phyloP scores from a whole-genome alignment of 2,329 filamentous ascomycete genomes.

The Botrytis hyacinthi region DNA sequence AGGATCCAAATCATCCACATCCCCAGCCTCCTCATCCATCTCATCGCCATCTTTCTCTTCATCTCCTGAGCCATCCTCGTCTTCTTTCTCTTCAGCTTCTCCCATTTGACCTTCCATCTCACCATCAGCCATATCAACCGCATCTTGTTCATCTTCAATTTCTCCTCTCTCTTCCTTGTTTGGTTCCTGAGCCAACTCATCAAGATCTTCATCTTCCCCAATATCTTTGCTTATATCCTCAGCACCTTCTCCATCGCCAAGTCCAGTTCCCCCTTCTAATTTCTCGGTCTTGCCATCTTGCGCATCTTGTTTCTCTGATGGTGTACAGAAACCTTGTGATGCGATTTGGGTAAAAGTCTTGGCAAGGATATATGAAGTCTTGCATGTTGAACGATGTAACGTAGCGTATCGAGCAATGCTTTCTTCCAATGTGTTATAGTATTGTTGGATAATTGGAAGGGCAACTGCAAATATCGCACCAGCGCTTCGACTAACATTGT shows the following conservation, averaged over 20 bases:
- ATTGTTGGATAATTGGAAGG: constrained; percentile 73
- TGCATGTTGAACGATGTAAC: constrained; percentile 69
- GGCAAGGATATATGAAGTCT: constrained; percentile 71
- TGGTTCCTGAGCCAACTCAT: constrained; percentile 84
- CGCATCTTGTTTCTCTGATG: constrained; percentile 74
- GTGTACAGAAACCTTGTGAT: constrained; percentile 86
- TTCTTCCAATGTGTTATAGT: constrained; percentile 58
- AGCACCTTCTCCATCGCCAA: constrained; percentile 91
- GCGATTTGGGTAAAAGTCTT: constrained; percentile 77
- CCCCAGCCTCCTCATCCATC: constrained; percentile 85
- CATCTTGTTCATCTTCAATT: constrained; percentile 78
- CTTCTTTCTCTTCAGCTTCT: constrained; percentile 60
- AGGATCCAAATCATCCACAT: constrained; percentile 87
- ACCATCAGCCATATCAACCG: constrained; percentile 88
- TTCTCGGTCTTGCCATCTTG: constrained; percentile 71
- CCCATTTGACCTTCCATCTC: constrained; percentile 86
- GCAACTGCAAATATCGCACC: constrained; percentile 59
- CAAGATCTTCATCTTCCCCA: constrained; percentile 86
- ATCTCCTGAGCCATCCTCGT: constrained; percentile 62
- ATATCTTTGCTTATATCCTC: constrained; percentile 99
- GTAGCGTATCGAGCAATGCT: constrained; percentile 57
- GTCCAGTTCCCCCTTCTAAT: constrained; percentile 84
- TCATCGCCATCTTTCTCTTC: constrained; percentile 64
- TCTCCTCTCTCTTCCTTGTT: constrained; percentile 59
- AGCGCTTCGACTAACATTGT: constrained; percentile 45